These are phyloP conservation scores for Pseudogymnoascus sp. DNA, from an alignment of 2,329 filamentous ascomycete species.

Conservation along the genomic window DNA sequence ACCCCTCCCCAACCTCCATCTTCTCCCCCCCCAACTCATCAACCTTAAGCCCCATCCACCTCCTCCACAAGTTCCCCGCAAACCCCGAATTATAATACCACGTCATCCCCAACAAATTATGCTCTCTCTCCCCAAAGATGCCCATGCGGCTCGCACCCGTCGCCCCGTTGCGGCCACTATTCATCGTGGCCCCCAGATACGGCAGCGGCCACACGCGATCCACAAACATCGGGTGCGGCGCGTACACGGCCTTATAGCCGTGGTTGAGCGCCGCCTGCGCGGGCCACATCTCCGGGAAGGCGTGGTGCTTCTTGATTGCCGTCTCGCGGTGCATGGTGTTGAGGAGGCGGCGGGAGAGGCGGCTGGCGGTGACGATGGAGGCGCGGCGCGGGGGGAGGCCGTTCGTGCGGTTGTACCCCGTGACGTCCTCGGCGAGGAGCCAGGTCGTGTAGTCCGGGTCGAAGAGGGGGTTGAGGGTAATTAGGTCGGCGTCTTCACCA, in stretches of 20 bases:
- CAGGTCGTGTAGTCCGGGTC: conserved; percentile 82
- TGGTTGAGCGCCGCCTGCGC: conserved; percentile 81
- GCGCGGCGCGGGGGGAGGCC: conserved; percentile 65
- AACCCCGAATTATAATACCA: conserved; percentile 92
- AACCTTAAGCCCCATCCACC: conserved; percentile 78
- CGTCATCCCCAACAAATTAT: conserved; percentile 77
- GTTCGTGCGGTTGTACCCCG: conserved; percentile 64
- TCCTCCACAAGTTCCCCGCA: conserved; percentile 68
- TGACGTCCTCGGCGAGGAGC: conserved; percentile 75
- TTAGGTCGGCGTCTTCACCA: conserved; percentile 82
- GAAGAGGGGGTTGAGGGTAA: conserved; percentile 87
- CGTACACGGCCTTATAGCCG: conserved; percentile 86
- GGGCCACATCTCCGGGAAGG: conserved; percentile 97
- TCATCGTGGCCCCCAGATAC: conserved; percentile 72
- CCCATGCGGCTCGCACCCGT: conserved; percentile 65
- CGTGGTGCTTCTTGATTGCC: conserved; percentile 73
- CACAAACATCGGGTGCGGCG: conserved; percentile 79
- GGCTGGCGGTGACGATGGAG: conserved; percentile 80
- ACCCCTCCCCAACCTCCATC: conserved; percentile 45
- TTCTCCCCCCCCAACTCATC: conserved; percentile 72
- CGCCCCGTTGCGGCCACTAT: conserved; percentile 67
- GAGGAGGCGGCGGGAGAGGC: conserved; percentile 73
- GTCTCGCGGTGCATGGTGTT: conserved; percentile 88
- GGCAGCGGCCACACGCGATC: conserved; percentile 78
- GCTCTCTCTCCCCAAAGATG: conserved; percentile 76